Base-by-base conservation (phyloP, 495 filamentous ascomycete species). In the Hypoxylon crocopeplum region DNA sequence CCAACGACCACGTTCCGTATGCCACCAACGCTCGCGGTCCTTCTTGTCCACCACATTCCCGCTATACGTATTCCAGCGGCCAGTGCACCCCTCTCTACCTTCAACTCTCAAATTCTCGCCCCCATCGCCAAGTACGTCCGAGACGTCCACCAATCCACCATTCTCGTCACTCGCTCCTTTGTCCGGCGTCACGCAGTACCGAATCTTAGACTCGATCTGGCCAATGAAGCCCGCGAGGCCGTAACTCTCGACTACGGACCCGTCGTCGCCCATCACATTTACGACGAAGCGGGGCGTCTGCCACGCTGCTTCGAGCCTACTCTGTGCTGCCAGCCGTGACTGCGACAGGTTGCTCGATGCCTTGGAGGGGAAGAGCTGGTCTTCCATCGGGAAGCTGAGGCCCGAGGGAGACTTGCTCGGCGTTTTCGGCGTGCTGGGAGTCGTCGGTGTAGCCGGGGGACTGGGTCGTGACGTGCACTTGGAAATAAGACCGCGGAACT, bases 201-300 rank as follows among this genome's bases (percentile, higher is more conserved):
- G 49, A 19, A 91, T 82, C 47, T 70, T 67, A n/a, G 76, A 82
- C 42, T 75, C 79, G 29, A 84, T 68, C 4, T 70, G 68, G 7
- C 88, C 88, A 11, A 90, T 67, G 67, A 83, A 90, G 0, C 78
- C 79, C 2, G 77, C 79, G 3, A 89, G 64, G 5, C 76, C 73
- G 45, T 78, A 75, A 11, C 75, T 77, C 37, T 84, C 79, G 10
- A 69, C 40, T 1, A 74, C 33, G 1, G 22, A 48, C 0, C 79
- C 79, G 41, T 79, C 72, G 53, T 84, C 82, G 45, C 86, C 77
- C 2, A 82, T 71, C 5, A 90, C 76, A 32, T 78, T 77, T 39
- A 81, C 59, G 1, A 66, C 66, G 52, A 82, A 86, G 32, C 79
- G 71, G 5, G 85, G 82, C 3, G 68, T 64, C 13, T 72, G 74